These are phyloP conservation scores for Epichloe uncinata DNA, from an alignment of 2,329 filamentous ascomycete genomes.

Conservation along the genomic window DNA sequence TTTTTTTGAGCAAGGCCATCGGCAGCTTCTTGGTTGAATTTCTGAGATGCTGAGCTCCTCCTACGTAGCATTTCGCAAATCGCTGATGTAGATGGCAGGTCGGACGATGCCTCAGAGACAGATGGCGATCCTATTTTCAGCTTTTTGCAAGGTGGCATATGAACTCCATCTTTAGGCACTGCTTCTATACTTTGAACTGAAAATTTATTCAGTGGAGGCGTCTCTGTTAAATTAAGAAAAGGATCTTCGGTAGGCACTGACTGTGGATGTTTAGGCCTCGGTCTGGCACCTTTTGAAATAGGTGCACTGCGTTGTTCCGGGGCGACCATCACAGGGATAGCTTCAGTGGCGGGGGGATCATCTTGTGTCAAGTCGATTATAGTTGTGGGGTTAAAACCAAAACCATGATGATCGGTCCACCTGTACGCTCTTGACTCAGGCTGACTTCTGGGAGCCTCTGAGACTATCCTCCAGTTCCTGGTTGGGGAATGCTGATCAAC, in stretches of 20 bases:
- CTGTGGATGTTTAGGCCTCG: not conserved
- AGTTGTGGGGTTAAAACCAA: not conserved
- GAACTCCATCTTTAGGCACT: not conserved
- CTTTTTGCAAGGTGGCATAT: not conserved
- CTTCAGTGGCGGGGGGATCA: not conserved
- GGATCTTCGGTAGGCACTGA: not conserved
- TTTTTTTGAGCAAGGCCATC: not conserved
- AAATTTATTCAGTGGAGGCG: not conserved
- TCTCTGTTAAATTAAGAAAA: not conserved
- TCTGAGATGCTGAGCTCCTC: not conserved
- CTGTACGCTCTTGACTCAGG: not conserved
- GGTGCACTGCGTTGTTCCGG: not conserved
- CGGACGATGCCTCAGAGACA: not conserved
- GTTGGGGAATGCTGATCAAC: not conserved
- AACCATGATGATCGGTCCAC: not conserved
- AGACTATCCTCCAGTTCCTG: not conserved
- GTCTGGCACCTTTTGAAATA: not conserved
- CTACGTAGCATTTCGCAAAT: not conserved
- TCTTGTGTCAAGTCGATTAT: slow-evolving; percentile 1
- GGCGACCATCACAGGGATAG: not conserved
- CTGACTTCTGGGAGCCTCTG: not conserved
- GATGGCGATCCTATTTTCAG: not conserved
- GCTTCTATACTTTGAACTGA: not conserved
- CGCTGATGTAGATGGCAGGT: not conserved
- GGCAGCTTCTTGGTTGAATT: not conserved